A percentile compares a stretch with the other conserved stretches of the same genome.
Conservation (phyloP, 139 green algal species). For the Chlorella sp. region DNA sequence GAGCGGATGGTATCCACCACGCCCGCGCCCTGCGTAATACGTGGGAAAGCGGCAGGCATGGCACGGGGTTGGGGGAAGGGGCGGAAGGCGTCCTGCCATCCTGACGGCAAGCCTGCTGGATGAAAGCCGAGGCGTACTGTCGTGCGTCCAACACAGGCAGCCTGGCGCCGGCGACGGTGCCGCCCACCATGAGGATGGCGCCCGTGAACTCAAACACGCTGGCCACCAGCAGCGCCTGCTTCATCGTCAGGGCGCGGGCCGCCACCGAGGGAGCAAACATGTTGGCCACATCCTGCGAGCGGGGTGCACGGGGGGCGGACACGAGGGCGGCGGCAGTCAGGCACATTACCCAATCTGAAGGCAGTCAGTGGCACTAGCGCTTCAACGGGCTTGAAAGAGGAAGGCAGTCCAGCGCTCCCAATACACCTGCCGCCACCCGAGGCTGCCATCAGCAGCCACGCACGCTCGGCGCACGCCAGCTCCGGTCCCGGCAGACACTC, state of each 20-base stretch:
- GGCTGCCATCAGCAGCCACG: background rate
- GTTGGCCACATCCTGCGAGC: conserved; percentile 44
- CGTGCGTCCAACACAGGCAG: too few species aligned
- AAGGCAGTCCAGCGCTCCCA: too few species aligned
- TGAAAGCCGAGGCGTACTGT: too few species aligned
- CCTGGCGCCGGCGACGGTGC: too few species aligned
- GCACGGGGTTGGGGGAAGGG: too few species aligned
- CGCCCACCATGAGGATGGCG: conserved; percentile 40
- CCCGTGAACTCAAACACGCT: conserved; percentile 46
- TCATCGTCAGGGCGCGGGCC: conserved; percentile 37
- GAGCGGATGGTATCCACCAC: conserved; percentile 55
- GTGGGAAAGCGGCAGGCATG: too few species aligned
- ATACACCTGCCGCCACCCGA: background rate
- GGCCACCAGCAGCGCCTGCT: conserved; percentile 44
- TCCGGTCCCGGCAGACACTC: background rate
- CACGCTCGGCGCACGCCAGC: background rate
- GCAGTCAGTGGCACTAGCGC: background rate
- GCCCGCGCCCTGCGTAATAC: conserved; percentile 43
- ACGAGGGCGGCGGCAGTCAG: too few species aligned
- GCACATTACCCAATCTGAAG: background rate
- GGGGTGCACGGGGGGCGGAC: too few species aligned
- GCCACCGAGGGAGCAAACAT: conserved; percentile 42
- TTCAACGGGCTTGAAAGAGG: too few species aligned
- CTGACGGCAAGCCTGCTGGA: too few species aligned
- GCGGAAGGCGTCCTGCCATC: too few species aligned